Evolutionary conservation across 805 yeast genomes (phyloP), one percentile per base, ranked within the genome.

Genomic region (Saccharomyces jurei): DNA sequence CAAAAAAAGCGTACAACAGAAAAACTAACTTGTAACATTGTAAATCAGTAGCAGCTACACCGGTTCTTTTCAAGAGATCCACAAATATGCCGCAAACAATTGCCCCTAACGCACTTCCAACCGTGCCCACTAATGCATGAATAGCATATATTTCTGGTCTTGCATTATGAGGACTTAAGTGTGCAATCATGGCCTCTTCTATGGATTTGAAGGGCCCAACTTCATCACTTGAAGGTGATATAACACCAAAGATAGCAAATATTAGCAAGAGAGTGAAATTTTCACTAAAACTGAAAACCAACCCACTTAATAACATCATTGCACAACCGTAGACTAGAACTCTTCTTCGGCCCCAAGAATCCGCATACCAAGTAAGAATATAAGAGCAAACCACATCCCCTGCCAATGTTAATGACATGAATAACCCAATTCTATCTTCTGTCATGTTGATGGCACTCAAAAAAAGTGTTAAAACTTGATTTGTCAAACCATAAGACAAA

Each of bases 191-290:
- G 1, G 92, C 83, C 64, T 89, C 96, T 67, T 89, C 96, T 29
- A 89, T 82, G 0, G 94, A 81, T 64, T 87, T 85, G 69, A 89
- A 89, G 0, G 96, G 96, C 0, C 96, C 96, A 0, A 91, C 88
- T 64, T 89, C 96, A 63, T 85, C 90, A 26, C 96, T 96, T 29
- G 89, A 82, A 1, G 96, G 94, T 1, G 96, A 87, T 6, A 89
- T 86, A 17, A 89, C 96, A 1, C 96, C 96, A 30, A 87, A 55
- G 2, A 87, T 79, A 2, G 96, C 94, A 8, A 94, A 94, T 1
- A 76, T 26, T 22, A 89, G 71, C 44, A 89, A 72, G 1, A 85
- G 58, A 58, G 71, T 64, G 66, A 75, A 88, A 59, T 80, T 79
- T 32, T 80, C 74, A 56, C 75, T 73, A 26, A 71, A 70, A n/a